Evolutionary conservation across 2,329 filamentous ascomycete genomes (phyloP), one percentile per base, ranked within the genome.

Genomic region (Fusarium sp.): DNA sequence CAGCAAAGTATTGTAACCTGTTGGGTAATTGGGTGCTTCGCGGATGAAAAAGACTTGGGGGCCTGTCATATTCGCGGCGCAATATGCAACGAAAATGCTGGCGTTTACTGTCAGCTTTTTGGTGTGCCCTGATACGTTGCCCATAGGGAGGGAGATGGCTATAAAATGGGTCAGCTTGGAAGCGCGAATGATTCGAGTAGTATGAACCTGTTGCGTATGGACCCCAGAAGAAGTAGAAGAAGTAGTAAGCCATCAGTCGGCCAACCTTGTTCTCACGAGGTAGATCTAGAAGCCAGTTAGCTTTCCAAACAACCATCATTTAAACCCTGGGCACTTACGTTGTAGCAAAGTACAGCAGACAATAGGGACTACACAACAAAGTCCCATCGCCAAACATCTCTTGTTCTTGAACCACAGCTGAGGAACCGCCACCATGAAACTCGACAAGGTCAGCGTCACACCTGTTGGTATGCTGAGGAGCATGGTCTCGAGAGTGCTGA

Each of bases 1-100:
- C 8, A 66, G 4, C n/a, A 66, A 31, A 1, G 42, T 31, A 8
- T 54, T 62, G 18, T 62, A 62, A 2, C 66, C 66, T 7, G 66
- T 69, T 47, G 81, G 76, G 52, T 89, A 89, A 2, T 82, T 77
- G 0, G 86, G 86, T 1, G 84, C 80, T 71, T 88, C 86, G 63
- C 86, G 83, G 1, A 85, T 85, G 2, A 85, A 84, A 62, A 86
- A 66, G 5, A 68, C 29, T 29, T 68, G 62, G 2, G 62, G 56
- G 0, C 61, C 61, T n/a, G 65, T 84, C 62, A 87, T 83, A 64
- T 87, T 87, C n/a, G 85, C 85, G 3, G 81, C 75, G 50, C 83
- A 86, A 68, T 85, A 85, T 6, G 81, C 83, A 2, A 85, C 67
- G 71, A 86, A 86, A 10, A 87, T 83, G 40, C 85, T 79, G 0